A percentile compares a stretch with the other conserved stretches of the same genome.
Evolutionary conservation across 2,329 filamentous ascomycete genomes (phyloP).

Genomic region (Fusarium brevicatenulatum): DNA sequence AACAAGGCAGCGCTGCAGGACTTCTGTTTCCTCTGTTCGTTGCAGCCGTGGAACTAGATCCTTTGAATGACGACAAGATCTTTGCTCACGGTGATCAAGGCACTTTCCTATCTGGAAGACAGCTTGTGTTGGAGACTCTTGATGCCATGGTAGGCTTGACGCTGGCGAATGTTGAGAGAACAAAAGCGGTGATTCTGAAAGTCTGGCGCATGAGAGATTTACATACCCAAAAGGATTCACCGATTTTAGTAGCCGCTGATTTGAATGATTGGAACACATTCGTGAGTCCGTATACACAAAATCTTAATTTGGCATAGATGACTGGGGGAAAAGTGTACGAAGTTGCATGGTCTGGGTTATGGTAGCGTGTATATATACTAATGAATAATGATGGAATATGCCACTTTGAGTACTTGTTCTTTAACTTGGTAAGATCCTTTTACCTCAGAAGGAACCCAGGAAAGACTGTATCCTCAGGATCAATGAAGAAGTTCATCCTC

Average conservation of each 20-base stretch:
- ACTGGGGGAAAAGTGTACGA: neutral
- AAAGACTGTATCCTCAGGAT: slow-evolving; percentile 14
- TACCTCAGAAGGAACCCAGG: slow-evolving; percentile 31
- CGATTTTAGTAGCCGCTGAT: neutral
- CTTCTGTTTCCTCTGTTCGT: slow-evolving; percentile 37
- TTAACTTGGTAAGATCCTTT: fast-evolving
- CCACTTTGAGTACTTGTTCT: fast-evolving
- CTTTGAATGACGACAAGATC: slow-evolving; percentile 22
- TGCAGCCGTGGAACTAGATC: slow-evolving; percentile 36
- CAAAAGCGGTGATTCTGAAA: slow-evolving; percentile 57
- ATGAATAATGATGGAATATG: slow-evolving; percentile 10
- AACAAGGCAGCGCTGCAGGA: slow-evolving; percentile 33
- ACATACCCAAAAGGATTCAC: slow-evolving; percentile 6
- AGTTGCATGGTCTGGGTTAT: neutral
- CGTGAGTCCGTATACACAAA: slow-evolving; percentile 44
- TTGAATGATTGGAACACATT: slow-evolving; percentile 43
- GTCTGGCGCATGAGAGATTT: slow-evolving; percentile 58
- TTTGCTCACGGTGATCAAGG: neutral
- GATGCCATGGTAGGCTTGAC: slow-evolving; percentile 53
- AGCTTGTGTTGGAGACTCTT: slow-evolving; percentile 33
- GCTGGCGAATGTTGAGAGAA: slow-evolving; percentile 55
- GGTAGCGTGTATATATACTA: neutral
- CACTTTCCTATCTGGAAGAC: slow-evolving; percentile 15
- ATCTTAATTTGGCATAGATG: slow-evolving; percentile 41
- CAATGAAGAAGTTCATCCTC: slow-evolving; percentile 34